Conservation (phyloP, 1,284 basidiomycete genomes). For the Ceratobasidium sp. region DNA sequence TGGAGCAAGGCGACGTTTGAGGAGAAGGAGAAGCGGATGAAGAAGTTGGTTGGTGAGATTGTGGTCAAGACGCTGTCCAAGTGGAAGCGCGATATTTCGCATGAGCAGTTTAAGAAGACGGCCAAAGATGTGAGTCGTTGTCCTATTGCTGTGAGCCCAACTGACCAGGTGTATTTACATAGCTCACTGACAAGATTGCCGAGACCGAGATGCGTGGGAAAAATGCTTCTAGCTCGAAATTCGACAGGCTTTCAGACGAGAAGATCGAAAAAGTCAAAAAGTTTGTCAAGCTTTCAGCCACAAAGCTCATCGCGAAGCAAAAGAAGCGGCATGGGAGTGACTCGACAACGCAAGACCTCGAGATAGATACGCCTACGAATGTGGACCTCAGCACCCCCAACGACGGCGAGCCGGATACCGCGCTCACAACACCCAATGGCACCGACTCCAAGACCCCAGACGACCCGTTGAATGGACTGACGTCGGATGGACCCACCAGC, state of each 20-base stretch:
- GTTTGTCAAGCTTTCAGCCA: constrained; percentile 71
- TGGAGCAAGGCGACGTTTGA: constrained; percentile 63
- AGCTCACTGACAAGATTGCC: constrained; percentile 83
- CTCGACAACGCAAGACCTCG: constrained; percentile 16
- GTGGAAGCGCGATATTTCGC: constrained; percentile 81
- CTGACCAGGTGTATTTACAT: constrained; percentile 8
- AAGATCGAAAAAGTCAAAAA: constrained; percentile 92
- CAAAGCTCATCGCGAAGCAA: constrained; percentile 35
- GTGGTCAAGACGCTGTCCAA: constrained; percentile 95
- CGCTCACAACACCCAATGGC: constrained; percentile 40
- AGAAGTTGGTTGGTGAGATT: constrained; percentile 86
- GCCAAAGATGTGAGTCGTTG: constrained; percentile 83
- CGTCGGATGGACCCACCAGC: constrained; percentile 7
- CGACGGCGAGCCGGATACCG: constrained; percentile 18
- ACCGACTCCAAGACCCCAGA: constrained; percentile 9
- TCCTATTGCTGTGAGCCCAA: constrained; percentile 27
- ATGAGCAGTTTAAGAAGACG: constrained; percentile 92
- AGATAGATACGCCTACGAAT: constrained; percentile 18
- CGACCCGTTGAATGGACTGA: not conserved
- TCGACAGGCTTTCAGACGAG: constrained; percentile 84
- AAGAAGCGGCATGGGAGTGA: constrained; percentile 33
- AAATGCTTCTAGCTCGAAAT: constrained; percentile 76
- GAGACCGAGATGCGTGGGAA: constrained; percentile 82
- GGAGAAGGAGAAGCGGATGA: constrained; percentile 82
- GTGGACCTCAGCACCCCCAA: constrained; percentile 29